Evolutionary conservation across 2,329 filamentous ascomycete genomes (phyloP).

Genomic region (Beauveria varroae): DNA sequence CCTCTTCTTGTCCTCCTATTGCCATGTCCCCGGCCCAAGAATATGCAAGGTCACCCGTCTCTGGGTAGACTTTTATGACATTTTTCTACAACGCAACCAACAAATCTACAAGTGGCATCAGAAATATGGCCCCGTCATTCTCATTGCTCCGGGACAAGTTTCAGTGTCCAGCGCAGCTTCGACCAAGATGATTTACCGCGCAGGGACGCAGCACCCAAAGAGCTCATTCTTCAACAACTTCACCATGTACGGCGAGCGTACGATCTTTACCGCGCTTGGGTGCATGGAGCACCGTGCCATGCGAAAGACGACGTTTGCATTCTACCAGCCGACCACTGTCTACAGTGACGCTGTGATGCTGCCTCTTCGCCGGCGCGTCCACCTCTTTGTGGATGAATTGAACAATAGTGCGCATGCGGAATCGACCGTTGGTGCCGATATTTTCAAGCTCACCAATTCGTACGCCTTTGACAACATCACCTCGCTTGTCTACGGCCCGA

Average conservation of each 20-base stretch:
- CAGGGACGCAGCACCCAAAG: neutral
- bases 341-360: neutral
- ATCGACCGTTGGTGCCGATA: neutral
- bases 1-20: neutral
- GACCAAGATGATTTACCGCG: neutral
- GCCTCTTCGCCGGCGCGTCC: neutral
- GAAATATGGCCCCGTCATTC: neutral
- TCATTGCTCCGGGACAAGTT: neutral
- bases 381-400: neutral
- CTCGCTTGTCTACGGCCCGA: neutral
- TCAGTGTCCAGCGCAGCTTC: neutral
- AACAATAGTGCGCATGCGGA: neutral
- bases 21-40: neutral
- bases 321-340: neutral
- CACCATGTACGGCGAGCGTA: constrained; percentile 3
- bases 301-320: constrained; percentile 1
- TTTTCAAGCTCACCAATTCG: neutral
- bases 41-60: constrained; percentile 1
- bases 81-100: constrained; percentile 1
- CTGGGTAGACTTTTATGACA: constrained; percentile 1
- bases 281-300: constrained; percentile 4
- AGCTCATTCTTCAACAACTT: constrained; percentile 5
- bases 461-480: constrained; percentile 5
- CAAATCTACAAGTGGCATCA: constrained; percentile 1
- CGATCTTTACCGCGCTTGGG: neutral